A percentile compares a stretch with the other conserved stretches of the same genome.
phyloP scores from a whole-genome alignment of 257 asterid genomes.

The Apocynum venetum region DNA sequence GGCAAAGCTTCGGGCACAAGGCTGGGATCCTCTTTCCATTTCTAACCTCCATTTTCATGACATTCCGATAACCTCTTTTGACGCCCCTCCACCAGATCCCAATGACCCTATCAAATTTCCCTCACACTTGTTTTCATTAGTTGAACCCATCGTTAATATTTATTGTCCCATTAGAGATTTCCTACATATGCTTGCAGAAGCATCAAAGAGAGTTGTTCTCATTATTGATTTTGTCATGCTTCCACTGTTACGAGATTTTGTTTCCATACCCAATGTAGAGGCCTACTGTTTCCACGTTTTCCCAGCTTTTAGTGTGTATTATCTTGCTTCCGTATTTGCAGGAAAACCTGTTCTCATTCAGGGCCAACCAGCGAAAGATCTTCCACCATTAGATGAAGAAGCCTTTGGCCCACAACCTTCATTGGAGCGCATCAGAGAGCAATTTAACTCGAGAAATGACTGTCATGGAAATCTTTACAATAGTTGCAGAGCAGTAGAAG shows the following conservation, averaged over 20 bases:
- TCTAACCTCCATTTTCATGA: no score
- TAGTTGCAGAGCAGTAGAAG: slow-evolving; percentile 38
- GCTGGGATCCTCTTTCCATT: no score
- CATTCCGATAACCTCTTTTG: slow-evolving; percentile 8
- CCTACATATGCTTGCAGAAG: not conserved
- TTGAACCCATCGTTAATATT: not conserved
- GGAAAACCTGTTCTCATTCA: slow-evolving; percentile 14
- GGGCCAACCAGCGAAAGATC: not conserved
- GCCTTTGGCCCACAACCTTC: slow-evolving; percentile 30
- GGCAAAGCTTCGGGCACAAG: no score
- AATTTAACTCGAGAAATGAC: not conserved
- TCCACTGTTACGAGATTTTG: slow-evolving; percentile 9
- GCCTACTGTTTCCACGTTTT: slow-evolving; percentile 13
- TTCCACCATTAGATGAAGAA: slow-evolving; percentile 30
- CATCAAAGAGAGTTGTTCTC: slow-evolving; percentile 9
- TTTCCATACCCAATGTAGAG: slow-evolving; percentile 16
- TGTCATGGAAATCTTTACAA: slow-evolving; percentile 40
- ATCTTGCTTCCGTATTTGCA: not conserved
- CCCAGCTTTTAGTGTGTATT: slow-evolving; percentile 7
- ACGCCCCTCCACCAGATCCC: slow-evolving; percentile 14
- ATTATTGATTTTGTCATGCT: slow-evolving; percentile 16
- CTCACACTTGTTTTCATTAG: slow-evolving; percentile 3
- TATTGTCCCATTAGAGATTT: slow-evolving; percentile 1
- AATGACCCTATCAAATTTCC: slow-evolving; percentile 13
- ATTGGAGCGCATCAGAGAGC: slow-evolving; percentile 18